Evolutionary conservation across 495 filamentous ascomycete genomes (phyloP).

Genomic region (Neurospora cerealis): DNA sequence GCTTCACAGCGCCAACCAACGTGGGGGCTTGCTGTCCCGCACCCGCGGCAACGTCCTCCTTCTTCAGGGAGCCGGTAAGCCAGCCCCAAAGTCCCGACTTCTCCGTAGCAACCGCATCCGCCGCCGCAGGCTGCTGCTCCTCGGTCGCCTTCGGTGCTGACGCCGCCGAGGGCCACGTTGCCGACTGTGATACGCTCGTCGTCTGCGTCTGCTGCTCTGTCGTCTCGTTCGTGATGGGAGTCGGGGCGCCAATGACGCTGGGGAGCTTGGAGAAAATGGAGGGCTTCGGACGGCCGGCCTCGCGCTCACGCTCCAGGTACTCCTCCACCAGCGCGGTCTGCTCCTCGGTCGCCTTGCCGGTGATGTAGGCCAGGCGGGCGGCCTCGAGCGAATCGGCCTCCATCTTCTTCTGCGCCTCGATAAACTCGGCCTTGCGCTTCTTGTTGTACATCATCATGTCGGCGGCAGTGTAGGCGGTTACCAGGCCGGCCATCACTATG

Average conservation of each 20-base stretch:
- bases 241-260: constrained; percentile 18
- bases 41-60: constrained; percentile 38
- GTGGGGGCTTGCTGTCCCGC: constrained; percentile 21
- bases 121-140: constrained; percentile 22
- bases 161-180: constrained; percentile 6
- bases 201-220: not conserved
- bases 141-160: constrained; percentile 12
- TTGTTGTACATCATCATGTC: constrained; percentile 89
- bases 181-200: constrained; percentile 5
- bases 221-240: not conserved
- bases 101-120: constrained; percentile 9
- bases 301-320: constrained; percentile 20
- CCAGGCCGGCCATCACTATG: constrained; percentile 58
- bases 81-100: constrained; percentile 19
- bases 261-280: constrained; percentile 27
- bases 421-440: constrained; percentile 52
- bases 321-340: constrained; percentile 42
- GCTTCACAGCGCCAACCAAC: constrained; percentile 26
- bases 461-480: constrained; percentile 69
- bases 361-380: constrained; percentile 51
- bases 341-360: constrained; percentile 51
- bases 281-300: constrained; percentile 8
- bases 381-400: constrained; percentile 40
- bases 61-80: constrained; percentile 42
- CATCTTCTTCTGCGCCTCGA: constrained; percentile 50